Conservation (phyloP, 1,284 basidiomycete genomes). For the Neonothopanus nambi region DNA sequence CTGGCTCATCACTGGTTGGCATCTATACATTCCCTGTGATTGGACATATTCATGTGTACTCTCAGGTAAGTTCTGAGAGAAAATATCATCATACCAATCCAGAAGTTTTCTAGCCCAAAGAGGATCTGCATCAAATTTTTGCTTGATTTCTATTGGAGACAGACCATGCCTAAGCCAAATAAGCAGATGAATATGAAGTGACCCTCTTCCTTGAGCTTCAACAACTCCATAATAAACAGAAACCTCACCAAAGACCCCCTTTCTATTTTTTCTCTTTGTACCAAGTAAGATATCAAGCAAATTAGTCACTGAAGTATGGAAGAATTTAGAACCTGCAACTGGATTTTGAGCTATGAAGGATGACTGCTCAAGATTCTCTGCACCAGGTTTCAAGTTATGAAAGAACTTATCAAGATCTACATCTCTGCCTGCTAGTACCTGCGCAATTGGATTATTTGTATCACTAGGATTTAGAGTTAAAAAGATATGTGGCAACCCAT, state of each 20-base stretch:
- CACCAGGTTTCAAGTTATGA: not conserved
- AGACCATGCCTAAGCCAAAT: not conserved
- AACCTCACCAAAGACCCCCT: conserved; percentile 16
- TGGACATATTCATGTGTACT: not conserved
- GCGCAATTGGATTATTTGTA: conserved; percentile 14
- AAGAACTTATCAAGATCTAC: conserved; percentile 17
- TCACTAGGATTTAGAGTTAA: conserved; percentile 11
- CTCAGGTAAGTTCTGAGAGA: not conserved
- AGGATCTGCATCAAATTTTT: not conserved
- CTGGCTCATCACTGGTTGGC: conserved; percentile 9
- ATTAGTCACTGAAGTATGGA: conserved; percentile 13
- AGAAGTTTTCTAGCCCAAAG: not conserved
- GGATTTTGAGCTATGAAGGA: conserved; percentile 15
- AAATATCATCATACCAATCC: not conserved
- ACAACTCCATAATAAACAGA: conserved; percentile 6
- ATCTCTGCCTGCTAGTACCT: conserved; percentile 15
- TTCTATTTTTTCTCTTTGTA: conserved; percentile 1
- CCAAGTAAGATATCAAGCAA: conserved; percentile 14
- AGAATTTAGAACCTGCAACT: conserved; percentile 19
- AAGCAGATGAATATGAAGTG: not conserved
- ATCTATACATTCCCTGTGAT: not conserved
- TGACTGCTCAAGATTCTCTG: conserved; percentile 7
- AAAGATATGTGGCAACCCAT: not conserved
- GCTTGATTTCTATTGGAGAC: not conserved
- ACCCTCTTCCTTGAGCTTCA: conserved; percentile 3